Percentiles rank a stretch among this genome's conserved stretches.
phyloP scores from a whole-genome alignment of 2,329 filamentous ascomycete genomes.

The Penicillium sp. region DNA sequence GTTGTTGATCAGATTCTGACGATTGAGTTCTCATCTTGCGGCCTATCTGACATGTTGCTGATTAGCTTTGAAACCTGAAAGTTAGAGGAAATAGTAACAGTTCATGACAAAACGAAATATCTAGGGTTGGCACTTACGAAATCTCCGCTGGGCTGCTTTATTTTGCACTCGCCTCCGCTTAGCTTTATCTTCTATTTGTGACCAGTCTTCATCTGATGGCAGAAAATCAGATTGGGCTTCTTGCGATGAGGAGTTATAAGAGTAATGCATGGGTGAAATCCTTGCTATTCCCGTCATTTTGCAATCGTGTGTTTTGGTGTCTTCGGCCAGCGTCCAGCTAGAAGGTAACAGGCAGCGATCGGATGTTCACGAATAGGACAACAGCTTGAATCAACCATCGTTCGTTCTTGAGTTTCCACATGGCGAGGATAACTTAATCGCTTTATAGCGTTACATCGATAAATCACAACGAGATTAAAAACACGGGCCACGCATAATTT shows the following conservation, averaged over 20 bases:
- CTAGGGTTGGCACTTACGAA: background rate
- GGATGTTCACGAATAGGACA: background rate
- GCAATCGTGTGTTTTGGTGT: background rate
- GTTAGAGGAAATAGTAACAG: background rate
- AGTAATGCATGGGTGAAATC: background rate
- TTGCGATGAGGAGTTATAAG: background rate
- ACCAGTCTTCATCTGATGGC: background rate
- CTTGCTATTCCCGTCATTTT: background rate
- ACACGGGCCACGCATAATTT: background rate
- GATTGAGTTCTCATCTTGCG: background rate
- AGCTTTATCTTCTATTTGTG: background rate
- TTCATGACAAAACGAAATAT: background rate
- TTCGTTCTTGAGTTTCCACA: background rate
- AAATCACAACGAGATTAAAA: background rate
- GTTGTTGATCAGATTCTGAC: background rate
- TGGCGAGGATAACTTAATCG: background rate
- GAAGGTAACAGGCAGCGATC: background rate
- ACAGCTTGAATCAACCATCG: background rate
- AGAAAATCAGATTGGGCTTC: background rate
- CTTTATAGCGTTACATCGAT: background rate
- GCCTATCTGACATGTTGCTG: background rate
- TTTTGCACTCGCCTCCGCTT: background rate
- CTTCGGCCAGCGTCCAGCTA: background rate
- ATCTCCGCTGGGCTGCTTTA: background rate
- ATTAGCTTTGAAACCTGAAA: background rate